Conservation (phyloP, 495 filamentous ascomycete genomes). For the Daldinia loculata region DNA sequence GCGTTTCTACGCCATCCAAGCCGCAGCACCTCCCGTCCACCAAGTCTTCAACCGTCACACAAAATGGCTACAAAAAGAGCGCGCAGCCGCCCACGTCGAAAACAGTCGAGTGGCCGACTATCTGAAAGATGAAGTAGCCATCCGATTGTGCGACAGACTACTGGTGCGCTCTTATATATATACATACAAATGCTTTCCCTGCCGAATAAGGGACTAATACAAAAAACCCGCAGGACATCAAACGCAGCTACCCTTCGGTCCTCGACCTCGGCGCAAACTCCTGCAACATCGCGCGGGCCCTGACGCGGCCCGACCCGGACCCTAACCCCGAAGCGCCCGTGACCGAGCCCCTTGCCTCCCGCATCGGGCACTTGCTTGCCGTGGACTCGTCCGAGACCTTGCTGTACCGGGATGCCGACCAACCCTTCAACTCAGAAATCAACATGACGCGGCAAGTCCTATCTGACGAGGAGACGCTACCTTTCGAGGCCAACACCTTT, state of each 20-base stretch:
- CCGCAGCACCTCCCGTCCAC: conserved; percentile 75
- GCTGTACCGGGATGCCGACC: conserved; percentile 81
- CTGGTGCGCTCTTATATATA: conserved; percentile 62
- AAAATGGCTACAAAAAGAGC: conserved; percentile 91
- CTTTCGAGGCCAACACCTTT: conserved; percentile 80
- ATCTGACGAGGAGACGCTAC: conserved; percentile 73
- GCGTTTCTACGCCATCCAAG: conserved; percentile 77
- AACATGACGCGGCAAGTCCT: conserved; percentile 76
- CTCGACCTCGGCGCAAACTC: conserved; percentile 96
- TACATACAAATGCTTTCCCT: no score
- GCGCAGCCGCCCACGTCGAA: conserved; percentile 75
- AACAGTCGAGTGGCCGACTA: conserved; percentile 84
- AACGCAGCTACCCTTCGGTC: conserved; percentile 80
- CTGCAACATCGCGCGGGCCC: conserved; percentile 87
- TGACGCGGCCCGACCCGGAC: conserved; percentile 74
- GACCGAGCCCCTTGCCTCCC: conserved; percentile 70
- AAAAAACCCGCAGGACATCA: conserved; percentile 74
- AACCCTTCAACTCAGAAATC: conserved; percentile 78
- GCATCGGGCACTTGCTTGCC: conserved; percentile 75
- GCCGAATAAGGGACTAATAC: conserved; percentile 2
- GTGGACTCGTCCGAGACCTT: conserved; percentile 81
- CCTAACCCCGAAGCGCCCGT: conserved; percentile 54
- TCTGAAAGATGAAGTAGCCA: conserved; percentile 89
- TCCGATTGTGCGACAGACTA: conserved; percentile 84
- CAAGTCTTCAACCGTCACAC: conserved; percentile 89